phyloP scores from a whole-genome alignment of 768 basidiomycete species.

The Trametes sanguinea region DNA sequence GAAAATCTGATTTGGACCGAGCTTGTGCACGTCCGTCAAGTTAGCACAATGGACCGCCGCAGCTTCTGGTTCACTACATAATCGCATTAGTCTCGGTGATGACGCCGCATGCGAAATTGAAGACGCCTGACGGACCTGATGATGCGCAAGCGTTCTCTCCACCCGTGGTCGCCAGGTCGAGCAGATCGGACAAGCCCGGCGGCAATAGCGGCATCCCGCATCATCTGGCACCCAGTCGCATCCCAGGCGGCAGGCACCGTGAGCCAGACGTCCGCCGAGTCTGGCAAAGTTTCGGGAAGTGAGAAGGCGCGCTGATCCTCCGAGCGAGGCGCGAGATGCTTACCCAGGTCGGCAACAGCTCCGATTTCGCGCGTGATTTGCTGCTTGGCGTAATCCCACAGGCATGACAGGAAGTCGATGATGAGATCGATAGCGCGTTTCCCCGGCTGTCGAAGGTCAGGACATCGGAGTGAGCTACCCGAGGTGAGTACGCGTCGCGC shows the following conservation, averaged over 20 bases:
- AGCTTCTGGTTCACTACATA: conserved; percentile 68
- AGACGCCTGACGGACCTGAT: conserved; percentile 54
- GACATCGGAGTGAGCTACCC: neutral
- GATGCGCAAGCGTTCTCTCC: conserved; percentile 81
- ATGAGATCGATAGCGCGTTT: conserved; percentile 80
- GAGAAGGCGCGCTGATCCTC: conserved; percentile 6
- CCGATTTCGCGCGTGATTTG: conserved; percentile 88
- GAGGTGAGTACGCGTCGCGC: neutral
- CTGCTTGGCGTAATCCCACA: conserved; percentile 87
- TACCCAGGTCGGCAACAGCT: conserved; percentile 82
- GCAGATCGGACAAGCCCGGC: conserved; percentile 79
- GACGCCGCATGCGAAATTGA: conserved; percentile 4
- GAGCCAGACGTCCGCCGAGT: conserved; percentile 81
- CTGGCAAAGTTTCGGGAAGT: conserved; percentile 38
- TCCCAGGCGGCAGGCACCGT: conserved; percentile 94
- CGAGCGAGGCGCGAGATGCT: conserved; percentile 27
- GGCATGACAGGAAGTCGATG: conserved; percentile 76
- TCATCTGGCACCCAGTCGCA: conserved; percentile 79
- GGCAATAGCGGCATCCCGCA: conserved; percentile 81
- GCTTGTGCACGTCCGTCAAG: conserved; percentile 75
- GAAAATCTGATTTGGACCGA: conserved; percentile 81
- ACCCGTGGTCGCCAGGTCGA: conserved; percentile 66
- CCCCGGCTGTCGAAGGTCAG: conserved; percentile 52
- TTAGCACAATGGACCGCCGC: conserved; percentile 91
- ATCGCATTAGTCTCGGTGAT: conserved; percentile 5